These are phyloP conservation scores for Mycena floridula DNA, from an alignment of 768 basidiomycete genomes.

Conservation along the genomic window DNA sequence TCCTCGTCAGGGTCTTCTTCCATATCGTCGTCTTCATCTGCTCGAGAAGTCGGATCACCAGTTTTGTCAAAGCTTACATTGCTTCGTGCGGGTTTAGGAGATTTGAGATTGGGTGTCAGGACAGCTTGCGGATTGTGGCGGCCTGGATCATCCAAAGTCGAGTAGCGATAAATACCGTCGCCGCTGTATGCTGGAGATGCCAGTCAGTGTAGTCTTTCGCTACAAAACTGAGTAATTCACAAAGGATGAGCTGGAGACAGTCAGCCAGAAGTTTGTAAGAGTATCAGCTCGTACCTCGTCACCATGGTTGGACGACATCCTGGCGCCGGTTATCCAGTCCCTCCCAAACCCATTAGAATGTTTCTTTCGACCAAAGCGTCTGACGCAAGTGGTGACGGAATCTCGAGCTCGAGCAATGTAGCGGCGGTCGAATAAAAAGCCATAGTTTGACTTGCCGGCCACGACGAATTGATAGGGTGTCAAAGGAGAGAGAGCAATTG, in stretches of 20 bases:
- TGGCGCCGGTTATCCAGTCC: conserved; percentile 74
- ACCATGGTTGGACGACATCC: conserved; percentile 64
- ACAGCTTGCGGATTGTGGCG: too few relatives aligned
- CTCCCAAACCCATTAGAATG: conserved; percentile 17
- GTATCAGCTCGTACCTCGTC: conserved; percentile 80
- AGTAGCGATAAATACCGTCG: conserved; percentile 70
- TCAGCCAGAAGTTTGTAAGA: too few relatives aligned
- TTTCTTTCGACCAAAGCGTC: conserved; percentile 60
- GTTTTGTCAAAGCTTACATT: conserved; percentile 3
- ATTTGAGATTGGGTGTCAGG: conserved; percentile 22
- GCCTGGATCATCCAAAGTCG: conserved; percentile 57
- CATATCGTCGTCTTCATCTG: conserved; percentile 24
- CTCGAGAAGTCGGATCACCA: conserved; percentile 11
- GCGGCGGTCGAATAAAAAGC: conserved; percentile 79
- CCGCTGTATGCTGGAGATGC: conserved; percentile 61
- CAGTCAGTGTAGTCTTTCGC: conserved; percentile 18
- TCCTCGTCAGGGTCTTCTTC: conserved; percentile 19
- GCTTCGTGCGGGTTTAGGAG: conserved; percentile 15
- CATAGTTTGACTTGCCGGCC: conserved; percentile 73
- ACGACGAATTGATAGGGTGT: conserved; percentile 84
- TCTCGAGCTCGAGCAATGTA: conserved; percentile 51
- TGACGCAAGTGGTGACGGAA: conserved; percentile 70
- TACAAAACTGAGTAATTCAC: conserved; percentile 1
- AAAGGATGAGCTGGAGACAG: conserved; percentile 1
- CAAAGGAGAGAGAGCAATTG: conserved; percentile 69